These are phyloP conservation scores for Priceomyces haplophilus DNA, from an alignment of 805 yeast species.

Conservation along the genomic window DNA sequence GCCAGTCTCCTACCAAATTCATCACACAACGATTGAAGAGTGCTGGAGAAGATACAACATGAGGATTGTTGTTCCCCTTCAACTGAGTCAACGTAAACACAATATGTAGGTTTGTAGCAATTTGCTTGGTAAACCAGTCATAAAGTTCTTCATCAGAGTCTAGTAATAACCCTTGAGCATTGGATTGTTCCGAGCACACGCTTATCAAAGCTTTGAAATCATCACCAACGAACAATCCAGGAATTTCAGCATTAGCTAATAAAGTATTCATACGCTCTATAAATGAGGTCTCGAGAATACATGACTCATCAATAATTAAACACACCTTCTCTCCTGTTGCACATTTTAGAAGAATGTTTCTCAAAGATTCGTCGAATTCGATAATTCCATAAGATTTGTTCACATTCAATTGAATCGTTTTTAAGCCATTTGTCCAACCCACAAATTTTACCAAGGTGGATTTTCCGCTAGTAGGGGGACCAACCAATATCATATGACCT, in stretches of 20 bases:
- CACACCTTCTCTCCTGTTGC: slow-evolving; percentile 60
- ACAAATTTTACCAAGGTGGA: slow-evolving; percentile 75
- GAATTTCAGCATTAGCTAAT: slow-evolving; percentile 90
- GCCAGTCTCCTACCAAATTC: slow-evolving; percentile 89
- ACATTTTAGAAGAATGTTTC: slow-evolving; percentile 46
- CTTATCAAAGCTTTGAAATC: slow-evolving; percentile 53
- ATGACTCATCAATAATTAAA: slow-evolving; percentile 77
- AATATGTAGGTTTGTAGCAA: slow-evolving; percentile 74
- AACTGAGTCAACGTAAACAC: slow-evolving; percentile 67
- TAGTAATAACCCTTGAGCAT: slow-evolving; percentile 56
- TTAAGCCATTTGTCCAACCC: slow-evolving; percentile 85
- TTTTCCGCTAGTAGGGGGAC: slow-evolving; percentile 80
- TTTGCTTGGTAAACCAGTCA: slow-evolving; percentile 67
- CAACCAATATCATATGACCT: slow-evolving; percentile 86
- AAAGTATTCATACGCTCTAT: slow-evolving; percentile 89
- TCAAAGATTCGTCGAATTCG: slow-evolving; percentile 67
- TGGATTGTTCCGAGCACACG: slow-evolving; percentile 55
- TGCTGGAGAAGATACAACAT: slow-evolving; percentile 77
- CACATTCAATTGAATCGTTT: slow-evolving; percentile 55
- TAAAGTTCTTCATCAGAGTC: slow-evolving; percentile 70
- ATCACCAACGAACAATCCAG: slow-evolving; percentile 82
- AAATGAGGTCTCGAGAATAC: slow-evolving; percentile 71
- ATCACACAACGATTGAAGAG: slow-evolving; percentile 84
- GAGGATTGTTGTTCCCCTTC: slow-evolving; percentile 29
- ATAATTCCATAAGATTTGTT: slow-evolving; percentile 49